Evolutionary conservation across 306 rosid species (phyloP), one percentile per base, ranked within the genome.

Genomic region (Fragaria iinumae): DNA sequence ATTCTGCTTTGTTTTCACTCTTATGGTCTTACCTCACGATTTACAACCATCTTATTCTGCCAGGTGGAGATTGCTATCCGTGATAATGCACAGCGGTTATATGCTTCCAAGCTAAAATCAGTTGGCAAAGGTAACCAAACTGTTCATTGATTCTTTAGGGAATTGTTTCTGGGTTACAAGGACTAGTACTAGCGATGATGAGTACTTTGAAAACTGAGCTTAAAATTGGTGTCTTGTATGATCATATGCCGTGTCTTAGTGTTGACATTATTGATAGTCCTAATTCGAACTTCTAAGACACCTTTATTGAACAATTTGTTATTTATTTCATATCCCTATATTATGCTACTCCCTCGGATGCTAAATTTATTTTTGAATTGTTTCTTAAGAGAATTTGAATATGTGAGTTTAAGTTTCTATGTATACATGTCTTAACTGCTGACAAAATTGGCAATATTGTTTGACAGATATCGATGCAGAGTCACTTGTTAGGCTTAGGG

Each of bases 51-150:
- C 45, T 65, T 74, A 20, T 55, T 78, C 71, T 84, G 27, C 73
- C 81, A 96, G 99, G 90, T 92, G 82, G 98, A 91, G 86, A 89
- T 96, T 74, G 98, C 99, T 77, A 79, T 92, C 59, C 97, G 99
- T 36, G 98, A 96, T 80, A 92, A 92, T 89, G 99, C 98, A 38
- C 96, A 91, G 84, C 80, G 93, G 36, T 76, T 96, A 80, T 96
- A 86, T 80, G 87, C 96, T 86, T 84, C 96, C 73, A 90, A 83
- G 86, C 87, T 96, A 78, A 88, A 91, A 74, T 88, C 89, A 36
- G 80, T 90, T 79, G 89, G 93, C 85, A 88, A 89, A 87, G 99
- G 99, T 95, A 95, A 74, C 68, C 75, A 45, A 62, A 50, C 69
- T 68, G 76, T 76, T 48, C 56, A 13, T 74, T 73, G 20, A 48